Base-by-base conservation (phyloP, 768 basidiomycete species). In the Termitomyces titanicus region DNA sequence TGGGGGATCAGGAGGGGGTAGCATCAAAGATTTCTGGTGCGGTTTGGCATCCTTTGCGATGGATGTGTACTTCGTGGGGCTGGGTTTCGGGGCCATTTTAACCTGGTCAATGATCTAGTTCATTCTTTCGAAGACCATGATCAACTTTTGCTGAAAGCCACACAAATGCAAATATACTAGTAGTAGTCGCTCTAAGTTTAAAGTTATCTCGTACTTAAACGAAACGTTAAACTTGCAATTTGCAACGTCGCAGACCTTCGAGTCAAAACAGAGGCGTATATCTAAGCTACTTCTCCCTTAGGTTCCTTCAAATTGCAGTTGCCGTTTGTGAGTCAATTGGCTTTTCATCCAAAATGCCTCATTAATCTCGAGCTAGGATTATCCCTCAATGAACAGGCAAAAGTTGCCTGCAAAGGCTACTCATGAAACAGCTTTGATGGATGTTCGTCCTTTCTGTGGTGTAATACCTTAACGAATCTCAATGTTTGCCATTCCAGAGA, bases 1-100 rank as follows among this genome's bases (percentile, higher is more conserved):
- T 8, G 68, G 68, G 48, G 81, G 79, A 42, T 68, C 69, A 8
- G 80, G 79, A 1, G 80, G 79, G 3, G 86, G 84, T 5, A 80
- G 79, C 80, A 87, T 85, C 2, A 77, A 63, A 54, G 69, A 55
- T 49, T 75, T 72, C 47, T 68, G 63, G 34, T 61, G 56, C 24
- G 55, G 33, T 42, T 53, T 43, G n/a, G 59, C 56, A 59, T 54
- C 64, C 31, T 66, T 71, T 20, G 66, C 50, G 8, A 49, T 51
- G 9, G 54, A 43, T 33, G 70, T 64, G 34, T 61, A 40, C 58
- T 76, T 74, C 55, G 68, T 68, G 18, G 70, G 61, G 20, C 72
- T 72, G 46, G 74, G 61, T 66, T 78, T 79, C 22, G 79, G 74
- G 24, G 80, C 66, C 81, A 82, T 82, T 2, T 38, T 35, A 20